A percentile compares a stretch with the other conserved stretches of the same genome.
phyloP scores from a whole-genome alignment of 805 yeast species.

The Teunomyces funiuensis region DNA sequence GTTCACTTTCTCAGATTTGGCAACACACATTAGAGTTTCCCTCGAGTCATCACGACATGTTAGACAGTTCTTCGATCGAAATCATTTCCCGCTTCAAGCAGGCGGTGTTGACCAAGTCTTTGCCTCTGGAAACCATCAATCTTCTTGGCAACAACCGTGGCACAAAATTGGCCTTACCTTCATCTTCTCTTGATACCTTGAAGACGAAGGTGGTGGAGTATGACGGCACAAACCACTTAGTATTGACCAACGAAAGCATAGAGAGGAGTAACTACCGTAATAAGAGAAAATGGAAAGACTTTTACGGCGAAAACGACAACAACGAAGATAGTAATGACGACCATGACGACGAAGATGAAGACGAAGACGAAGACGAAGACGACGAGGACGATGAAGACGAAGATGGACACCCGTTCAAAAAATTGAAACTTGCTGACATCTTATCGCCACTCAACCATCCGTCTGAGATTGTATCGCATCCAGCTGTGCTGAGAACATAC shows the following conservation, averaged over 20 bases:
- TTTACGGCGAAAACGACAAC: slow-evolving; percentile 16
- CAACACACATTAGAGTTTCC: background rate
- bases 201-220: slow-evolving; percentile 39
- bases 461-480: slow-evolving; percentile 71
- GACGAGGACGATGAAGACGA: slow-evolving; percentile 14
- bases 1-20: slow-evolving; percentile 1
- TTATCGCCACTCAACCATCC: slow-evolving; percentile 81
- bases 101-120: slow-evolving; percentile 26
- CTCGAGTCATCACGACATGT: slow-evolving; percentile 20
- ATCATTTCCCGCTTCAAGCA: slow-evolving; percentile 39
- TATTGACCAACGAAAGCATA: slow-evolving; percentile 36
- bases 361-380: slow-evolving; percentile 8
- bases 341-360: slow-evolving; percentile 13
- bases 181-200: slow-evolving; percentile 20
- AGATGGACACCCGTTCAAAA: slow-evolving; percentile 27
- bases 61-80: slow-evolving; percentile 39
- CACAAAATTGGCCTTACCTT: slow-evolving; percentile 22
- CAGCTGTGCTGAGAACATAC: slow-evolving; percentile 66
- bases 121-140: slow-evolving; percentile 8
- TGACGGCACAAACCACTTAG: slow-evolving; percentile 35
- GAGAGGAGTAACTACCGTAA: slow-evolving; percentile 26
- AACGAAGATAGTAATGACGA: slow-evolving; percentile 8
- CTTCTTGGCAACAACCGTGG: slow-evolving; percentile 29
- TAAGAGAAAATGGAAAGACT: slow-evolving; percentile 39
- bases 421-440: slow-evolving; percentile 42